A percentile compares a stretch with the other conserved stretches of the same genome.
Evolutionary conservation across 2,329 filamentous ascomycete species (phyloP).

Genomic region (Didymella arachidicola): DNA sequence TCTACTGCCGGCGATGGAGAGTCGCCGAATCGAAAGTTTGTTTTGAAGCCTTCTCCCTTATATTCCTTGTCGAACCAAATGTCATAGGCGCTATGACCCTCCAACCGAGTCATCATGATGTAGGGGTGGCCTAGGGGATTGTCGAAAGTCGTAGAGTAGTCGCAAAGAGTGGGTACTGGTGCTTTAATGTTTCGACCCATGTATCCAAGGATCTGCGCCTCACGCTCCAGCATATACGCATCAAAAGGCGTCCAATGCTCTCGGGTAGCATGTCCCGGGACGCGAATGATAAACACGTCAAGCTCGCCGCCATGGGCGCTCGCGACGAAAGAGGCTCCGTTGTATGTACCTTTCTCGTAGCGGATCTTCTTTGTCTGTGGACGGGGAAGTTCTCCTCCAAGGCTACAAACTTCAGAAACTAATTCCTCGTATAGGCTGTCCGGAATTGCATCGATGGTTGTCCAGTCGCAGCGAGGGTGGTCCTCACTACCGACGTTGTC

Average conservation of each 20-base stretch:
- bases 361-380: too few relatives aligned
- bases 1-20: neutral
- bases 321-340: neutral
- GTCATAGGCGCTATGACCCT: conserved; percentile 16
- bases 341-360: conserved; percentile 1
- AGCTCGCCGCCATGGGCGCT: neutral
- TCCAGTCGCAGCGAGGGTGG: conserved; percentile 7
- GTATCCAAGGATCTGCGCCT: conserved; percentile 9
- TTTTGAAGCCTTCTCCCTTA: neutral
- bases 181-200: conserved; percentile 2
- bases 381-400: too few relatives aligned
- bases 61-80: conserved; percentile 24
- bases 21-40: conserved; percentile 1
- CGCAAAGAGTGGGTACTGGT: conserved; percentile 24
- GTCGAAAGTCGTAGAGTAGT: conserved; percentile 17
- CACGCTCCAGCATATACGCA: conserved; percentile 12
- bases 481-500: too few relatives aligned
- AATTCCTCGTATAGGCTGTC: neutral
- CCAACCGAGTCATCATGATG: conserved; percentile 28
- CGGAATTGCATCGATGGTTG: conserved; percentile 6
- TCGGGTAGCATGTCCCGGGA: conserved; percentile 10
- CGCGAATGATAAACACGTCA: conserved; percentile 3
- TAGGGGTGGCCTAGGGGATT: conserved; percentile 28
- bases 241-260: conserved; percentile 6
- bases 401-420: neutral